phyloP scores from a whole-genome alignment of 2,329 filamentous ascomycete genomes.

The Monosporascus sp. region DNA sequence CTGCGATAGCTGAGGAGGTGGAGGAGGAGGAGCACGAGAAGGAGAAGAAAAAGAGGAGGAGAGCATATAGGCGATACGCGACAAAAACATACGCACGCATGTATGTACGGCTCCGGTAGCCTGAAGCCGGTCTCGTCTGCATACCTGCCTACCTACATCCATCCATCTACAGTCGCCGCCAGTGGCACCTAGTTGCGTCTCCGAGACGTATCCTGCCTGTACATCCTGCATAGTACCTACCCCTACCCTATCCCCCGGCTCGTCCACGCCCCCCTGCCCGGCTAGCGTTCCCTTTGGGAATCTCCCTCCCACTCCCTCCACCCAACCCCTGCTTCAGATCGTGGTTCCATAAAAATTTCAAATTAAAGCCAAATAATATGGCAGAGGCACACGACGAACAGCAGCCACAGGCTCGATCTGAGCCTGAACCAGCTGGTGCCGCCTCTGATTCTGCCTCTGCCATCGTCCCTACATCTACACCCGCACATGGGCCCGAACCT shows the following conservation, averaged over 20 bases:
- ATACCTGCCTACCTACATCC: conserved; percentile 3
- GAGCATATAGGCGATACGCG: no score
- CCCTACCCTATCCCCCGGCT: conserved; percentile 25
- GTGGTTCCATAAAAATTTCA: conserved; percentile 28
- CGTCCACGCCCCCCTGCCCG: conserved; percentile 21
- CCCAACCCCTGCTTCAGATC: conserved; percentile 29
- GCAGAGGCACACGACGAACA: conserved; percentile 25
- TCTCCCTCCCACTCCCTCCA: conserved; percentile 18
- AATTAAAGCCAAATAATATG: conserved; percentile 34
- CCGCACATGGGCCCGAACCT: conserved; percentile 24
- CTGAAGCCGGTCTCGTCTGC: neutral
- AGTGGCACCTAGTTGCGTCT: no score
- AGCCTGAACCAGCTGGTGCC: conserved; percentile 26
- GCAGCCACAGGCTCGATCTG: conserved; percentile 29
- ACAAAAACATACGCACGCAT: neutral
- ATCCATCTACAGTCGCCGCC: neutral
- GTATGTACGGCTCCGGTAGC: neutral
- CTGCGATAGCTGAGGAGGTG: no score
- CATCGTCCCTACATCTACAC: conserved; percentile 26
- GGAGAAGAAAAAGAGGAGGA: no score
- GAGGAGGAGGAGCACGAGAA: no score
- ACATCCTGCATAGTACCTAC: conserved; percentile 4
- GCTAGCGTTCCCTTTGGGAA: conserved; percentile 27
- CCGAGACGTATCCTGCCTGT: neutral
- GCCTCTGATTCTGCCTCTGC: conserved; percentile 8